phyloP scores from a whole-genome alignment of 306 rosid species.

The Acacia melanoxylon region DNA sequence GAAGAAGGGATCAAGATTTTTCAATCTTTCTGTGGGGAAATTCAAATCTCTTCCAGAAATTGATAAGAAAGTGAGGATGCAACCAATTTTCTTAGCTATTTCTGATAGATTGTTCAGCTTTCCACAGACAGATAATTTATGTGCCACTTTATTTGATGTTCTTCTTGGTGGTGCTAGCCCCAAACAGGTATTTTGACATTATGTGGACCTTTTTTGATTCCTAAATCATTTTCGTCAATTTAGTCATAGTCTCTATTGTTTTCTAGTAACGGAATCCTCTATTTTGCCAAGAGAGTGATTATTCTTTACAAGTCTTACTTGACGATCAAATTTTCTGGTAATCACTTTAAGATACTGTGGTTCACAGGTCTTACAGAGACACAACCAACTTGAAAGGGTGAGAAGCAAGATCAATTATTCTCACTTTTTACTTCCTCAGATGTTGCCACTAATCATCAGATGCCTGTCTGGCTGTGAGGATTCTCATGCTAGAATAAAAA shows the following conservation, averaged over 20 bases:
- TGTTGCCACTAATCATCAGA: slow-evolving; percentile 80
- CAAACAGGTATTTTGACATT: slow-evolving; percentile 68
- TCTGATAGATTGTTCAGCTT: slow-evolving; percentile 88
- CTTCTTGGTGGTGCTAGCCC: slow-evolving; percentile 99
- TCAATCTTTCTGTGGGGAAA: slow-evolving; percentile 74
- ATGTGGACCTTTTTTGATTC: slow-evolving; percentile 21
- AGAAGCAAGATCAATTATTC: slow-evolving; percentile 68
- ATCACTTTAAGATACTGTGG: slow-evolving; percentile 23
- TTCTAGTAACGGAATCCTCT: slow-evolving; percentile 9
- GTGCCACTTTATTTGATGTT: slow-evolving; percentile 94
- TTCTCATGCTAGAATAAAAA: slow-evolving; percentile 60
- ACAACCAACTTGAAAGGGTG: slow-evolving; percentile 66
- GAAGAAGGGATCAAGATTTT: slow-evolving; percentile 92
- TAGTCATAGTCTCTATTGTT: slow-evolving; percentile 12
- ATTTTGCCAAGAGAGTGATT: slow-evolving; percentile 16
- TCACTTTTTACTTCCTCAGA: slow-evolving; percentile 90
- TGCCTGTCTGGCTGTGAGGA: slow-evolving; percentile 80
- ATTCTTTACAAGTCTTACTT: slow-evolving; percentile 21
- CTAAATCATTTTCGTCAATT: slow-evolving; percentile 2
- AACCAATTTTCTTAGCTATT: slow-evolving; percentile 76
- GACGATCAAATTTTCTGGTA: neutral
- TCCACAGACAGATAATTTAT: slow-evolving; percentile 81
- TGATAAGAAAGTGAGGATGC: slow-evolving; percentile 65
- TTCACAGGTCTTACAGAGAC: slow-evolving; percentile 86
- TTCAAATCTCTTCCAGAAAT: slow-evolving; percentile 62